Evolutionary conservation across 106 monocot genomes (phyloP), one percentile per base, ranked within the genome.

Genomic region (Apostasia ramifera): DNA sequence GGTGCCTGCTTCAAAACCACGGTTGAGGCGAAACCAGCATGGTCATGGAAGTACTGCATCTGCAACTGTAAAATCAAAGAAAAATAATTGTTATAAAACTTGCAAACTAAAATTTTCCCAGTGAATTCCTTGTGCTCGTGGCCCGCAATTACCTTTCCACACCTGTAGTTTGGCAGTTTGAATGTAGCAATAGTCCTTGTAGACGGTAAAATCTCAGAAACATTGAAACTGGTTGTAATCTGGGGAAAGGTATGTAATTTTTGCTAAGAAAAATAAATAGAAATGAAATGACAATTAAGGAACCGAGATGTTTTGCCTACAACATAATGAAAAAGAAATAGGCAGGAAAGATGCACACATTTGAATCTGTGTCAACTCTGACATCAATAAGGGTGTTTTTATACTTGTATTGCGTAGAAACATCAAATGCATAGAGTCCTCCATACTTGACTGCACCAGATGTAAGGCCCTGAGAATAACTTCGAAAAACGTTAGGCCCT

Each of bases 31-130:
- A 92, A 61, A 66, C 73, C 75, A 12, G 85, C 97, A 83, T 98
- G 92, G 38, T 98, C 82, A 83, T 98, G 97, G 68, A 92, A 92
- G 76, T 92, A 90, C 74, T 98, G 92, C 69, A 98, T 47, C 76
- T 92, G 92, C 54, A 92, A 40, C 95, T 95, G 76, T 13, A 53
- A 58, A 61, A 70, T 45, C 42, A 59, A 48, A 47, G 51, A 15
- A 26, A 12, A 37, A 53, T 57, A 7, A 48, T 3, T 15, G 43
- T 40, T 9, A 43, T 56, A 61, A 37, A 5, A 15, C 3, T 26
- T 37, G 2, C 42, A 48, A 8, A n/a, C 13, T 12, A 8, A 13
- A 62, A 50, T 26, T 26, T 26, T 26, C 26, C 26, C 26, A 26
- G 26, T 26, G 26, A 26, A 47, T 37, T 14, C 41, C 10, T 61